These are phyloP conservation scores for Trichosporon sp. DNA, from an alignment of 1,284 basidiomycete genomes.

Conservation along the genomic window DNA sequence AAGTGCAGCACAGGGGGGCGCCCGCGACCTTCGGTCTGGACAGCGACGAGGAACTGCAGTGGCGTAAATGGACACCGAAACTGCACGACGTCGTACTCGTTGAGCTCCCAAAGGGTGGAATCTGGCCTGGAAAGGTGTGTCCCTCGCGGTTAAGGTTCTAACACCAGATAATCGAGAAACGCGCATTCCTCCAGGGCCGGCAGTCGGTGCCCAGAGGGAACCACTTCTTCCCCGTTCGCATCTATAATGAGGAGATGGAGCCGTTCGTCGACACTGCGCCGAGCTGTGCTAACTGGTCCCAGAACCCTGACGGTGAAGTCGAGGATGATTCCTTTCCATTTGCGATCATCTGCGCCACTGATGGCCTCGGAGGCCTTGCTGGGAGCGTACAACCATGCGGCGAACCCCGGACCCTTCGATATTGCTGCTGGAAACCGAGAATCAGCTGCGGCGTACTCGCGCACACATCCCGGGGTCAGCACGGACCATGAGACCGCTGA, in stretches of 20 bases:
- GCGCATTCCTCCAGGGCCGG: constrained; percentile 40
- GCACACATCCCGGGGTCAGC: constrained; percentile 37
- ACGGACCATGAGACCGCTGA: constrained; percentile 9
- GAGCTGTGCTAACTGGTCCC: not conserved
- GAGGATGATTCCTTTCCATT: constrained; percentile 34
- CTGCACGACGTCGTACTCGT: constrained; percentile 38
- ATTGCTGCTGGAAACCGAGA: constrained; percentile 34
- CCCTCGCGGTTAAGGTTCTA: not conserved
- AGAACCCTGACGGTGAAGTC: constrained; percentile 43
- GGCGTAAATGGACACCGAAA: constrained; percentile 40
- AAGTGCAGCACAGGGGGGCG: constrained; percentile 32
- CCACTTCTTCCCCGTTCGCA: constrained; percentile 42
- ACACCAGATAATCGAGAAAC: constrained; percentile 43
- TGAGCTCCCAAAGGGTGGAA: constrained; percentile 26
- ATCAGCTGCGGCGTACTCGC: constrained; percentile 31
- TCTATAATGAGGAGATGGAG: constrained; percentile 34
- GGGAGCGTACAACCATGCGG: constrained; percentile 42
- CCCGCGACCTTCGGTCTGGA: constrained; percentile 24
- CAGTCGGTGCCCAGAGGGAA: constrained; percentile 37
- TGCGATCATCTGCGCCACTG: constrained; percentile 38
- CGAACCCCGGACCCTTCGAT: constrained; percentile 36
- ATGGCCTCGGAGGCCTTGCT: constrained; percentile 33
- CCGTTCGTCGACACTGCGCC: constrained; percentile 29
- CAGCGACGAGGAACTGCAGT: constrained; percentile 34
- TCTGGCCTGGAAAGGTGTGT: constrained; percentile 43